phyloP scores from a whole-genome alignment of 225 moss, liverwort and hornwort species.

The Anthoceros angustus region DNA sequence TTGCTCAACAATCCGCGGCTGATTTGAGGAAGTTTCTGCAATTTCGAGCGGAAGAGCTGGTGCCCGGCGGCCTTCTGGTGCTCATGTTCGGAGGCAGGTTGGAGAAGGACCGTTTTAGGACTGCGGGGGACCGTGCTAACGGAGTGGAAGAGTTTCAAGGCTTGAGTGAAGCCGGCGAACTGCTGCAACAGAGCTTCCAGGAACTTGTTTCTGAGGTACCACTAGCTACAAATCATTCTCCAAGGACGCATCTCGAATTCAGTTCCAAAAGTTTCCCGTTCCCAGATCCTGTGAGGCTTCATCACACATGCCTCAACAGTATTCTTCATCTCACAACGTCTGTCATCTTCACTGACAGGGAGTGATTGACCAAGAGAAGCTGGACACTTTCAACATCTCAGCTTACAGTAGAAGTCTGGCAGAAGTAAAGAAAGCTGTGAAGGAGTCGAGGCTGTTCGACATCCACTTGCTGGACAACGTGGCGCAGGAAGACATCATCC shows the following conservation, averaged over 20 bases:
- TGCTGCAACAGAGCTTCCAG: slow-evolving; percentile 21
- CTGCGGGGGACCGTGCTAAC: slow-evolving; percentile 1
- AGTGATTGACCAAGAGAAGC: slow-evolving; percentile 12
- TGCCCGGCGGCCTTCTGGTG: slow-evolving; percentile 23
- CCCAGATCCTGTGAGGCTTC: neutral
- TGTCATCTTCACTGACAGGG: slow-evolving; percentile 10
- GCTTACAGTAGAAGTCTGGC: slow-evolving; percentile 14
- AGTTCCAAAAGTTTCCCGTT: too few relatives aligned
- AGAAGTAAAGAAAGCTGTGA: slow-evolving; percentile 24
- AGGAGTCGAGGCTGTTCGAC: slow-evolving; percentile 12
- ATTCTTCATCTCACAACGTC: neutral
- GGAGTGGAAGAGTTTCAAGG: neutral
- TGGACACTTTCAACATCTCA: slow-evolving; percentile 24
- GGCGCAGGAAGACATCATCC: neutral
- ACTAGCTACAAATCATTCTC: neutral
- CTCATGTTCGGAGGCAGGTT: neutral
- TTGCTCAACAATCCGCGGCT: slow-evolving; percentile 17
- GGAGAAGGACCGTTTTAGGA: slow-evolving; percentile 3
- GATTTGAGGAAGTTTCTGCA: slow-evolving; percentile 36
- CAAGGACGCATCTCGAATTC: too few relatives aligned
- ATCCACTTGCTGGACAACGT: slow-evolving; percentile 16
- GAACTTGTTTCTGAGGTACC: slow-evolving; percentile 24
- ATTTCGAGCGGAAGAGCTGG: slow-evolving; percentile 35
- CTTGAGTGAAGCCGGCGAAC: slow-evolving; percentile 13
- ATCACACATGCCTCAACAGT: neutral